Percentiles rank a stretch among this genome's conserved stretches.
These are phyloP conservation scores for Ceratocystis variospora DNA, from an alignment of 2,329 filamentous ascomycete species.

Conservation along the genomic window DNA sequence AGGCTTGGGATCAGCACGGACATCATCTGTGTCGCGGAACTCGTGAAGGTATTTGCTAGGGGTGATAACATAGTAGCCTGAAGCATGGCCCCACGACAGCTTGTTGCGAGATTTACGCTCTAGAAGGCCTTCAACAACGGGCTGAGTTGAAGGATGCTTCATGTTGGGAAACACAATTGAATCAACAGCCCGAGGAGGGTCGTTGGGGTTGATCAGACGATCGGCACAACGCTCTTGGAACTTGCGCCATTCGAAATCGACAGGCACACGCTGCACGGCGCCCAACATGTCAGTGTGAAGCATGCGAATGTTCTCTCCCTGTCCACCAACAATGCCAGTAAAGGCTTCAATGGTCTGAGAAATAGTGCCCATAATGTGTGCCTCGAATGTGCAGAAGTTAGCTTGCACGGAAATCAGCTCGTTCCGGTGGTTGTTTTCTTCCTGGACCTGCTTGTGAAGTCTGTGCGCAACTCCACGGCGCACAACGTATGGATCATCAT, in stretches of 20 bases:
- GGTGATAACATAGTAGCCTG: slow-evolving; percentile 81
- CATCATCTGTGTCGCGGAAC: slow-evolving; percentile 80
- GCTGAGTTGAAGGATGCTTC: slow-evolving; percentile 62
- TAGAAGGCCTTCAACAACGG: slow-evolving; percentile 74
- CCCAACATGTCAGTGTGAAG: slow-evolving; percentile 75
- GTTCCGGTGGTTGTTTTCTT: slow-evolving; percentile 92
- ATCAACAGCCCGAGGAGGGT: slow-evolving; percentile 58
- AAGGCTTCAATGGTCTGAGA: slow-evolving; percentile 76
- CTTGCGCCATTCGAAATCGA: slow-evolving; percentile 82
- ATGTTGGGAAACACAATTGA: slow-evolving; percentile 79
- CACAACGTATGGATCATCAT: slow-evolving; percentile 79
- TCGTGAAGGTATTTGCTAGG: slow-evolving; percentile 83
- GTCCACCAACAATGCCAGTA: slow-evolving; percentile 63
- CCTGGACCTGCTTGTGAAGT: slow-evolving; percentile 76
- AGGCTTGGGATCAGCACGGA: slow-evolving; percentile 58
- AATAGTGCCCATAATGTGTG: slow-evolving; percentile 67
- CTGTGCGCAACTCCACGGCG: slow-evolving; percentile 69
- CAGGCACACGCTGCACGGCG: slow-evolving; percentile 60
- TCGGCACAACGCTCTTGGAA: slow-evolving; percentile 61
- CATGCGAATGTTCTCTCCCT: slow-evolving; percentile 66
- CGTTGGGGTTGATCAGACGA: slow-evolving; percentile 63
- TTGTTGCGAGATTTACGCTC: slow-evolving; percentile 86
- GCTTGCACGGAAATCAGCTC: slow-evolving; percentile 86
- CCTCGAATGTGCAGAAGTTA: slow-evolving; percentile 77
- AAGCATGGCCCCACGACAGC: slow-evolving; percentile 59